Conservation (phyloP, 164 flowering plant species). For the Nelumbo lutea region DNA sequence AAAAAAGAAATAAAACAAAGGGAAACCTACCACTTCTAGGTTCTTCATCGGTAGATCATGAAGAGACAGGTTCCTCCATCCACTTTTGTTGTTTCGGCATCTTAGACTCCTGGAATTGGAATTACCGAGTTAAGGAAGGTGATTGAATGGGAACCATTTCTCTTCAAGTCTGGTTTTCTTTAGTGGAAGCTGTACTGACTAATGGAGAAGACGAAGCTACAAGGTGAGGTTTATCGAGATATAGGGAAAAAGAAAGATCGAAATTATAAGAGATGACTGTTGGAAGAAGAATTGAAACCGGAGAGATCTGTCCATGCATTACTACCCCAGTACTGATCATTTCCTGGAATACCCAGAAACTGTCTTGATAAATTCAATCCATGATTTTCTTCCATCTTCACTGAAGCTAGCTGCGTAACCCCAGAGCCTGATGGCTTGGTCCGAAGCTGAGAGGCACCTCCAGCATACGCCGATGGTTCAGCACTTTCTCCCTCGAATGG, state of each 20-base stretch:
- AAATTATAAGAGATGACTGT: conserved; percentile 33
- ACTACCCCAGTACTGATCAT: conserved; percentile 37
- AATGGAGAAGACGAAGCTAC: background rate
- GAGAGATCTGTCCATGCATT: conserved; percentile 60
- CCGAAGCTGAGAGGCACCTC: conserved; percentile 18
- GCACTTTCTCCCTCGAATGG: conserved; percentile 31
- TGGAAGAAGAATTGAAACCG: conserved; percentile 54
- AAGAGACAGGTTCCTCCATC: conserved; percentile 9
- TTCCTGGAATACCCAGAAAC: conserved; percentile 33
- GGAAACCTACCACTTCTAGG: conserved; percentile 30
- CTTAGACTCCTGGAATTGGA: conserved; percentile 1
- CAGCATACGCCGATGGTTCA: conserved; percentile 11
- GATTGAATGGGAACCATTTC: background rate
- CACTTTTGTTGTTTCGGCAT: conserved; percentile 14
- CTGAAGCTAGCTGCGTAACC: conserved; percentile 30
- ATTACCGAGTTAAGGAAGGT: background rate
- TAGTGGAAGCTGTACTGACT: conserved; percentile 17
- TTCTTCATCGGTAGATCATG: conserved; percentile 20
- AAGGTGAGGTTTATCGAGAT: no score
- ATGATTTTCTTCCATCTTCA: conserved; percentile 56
- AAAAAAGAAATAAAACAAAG: conserved; percentile 11
- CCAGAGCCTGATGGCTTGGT: conserved; percentile 17
- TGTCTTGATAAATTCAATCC: conserved; percentile 46
- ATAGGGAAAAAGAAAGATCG: background rate
- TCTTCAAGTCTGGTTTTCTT: conserved; percentile 8